These are phyloP conservation scores for Populus hybrid DNA, from an alignment of 441 rosid species.

Conservation along the genomic window DNA sequence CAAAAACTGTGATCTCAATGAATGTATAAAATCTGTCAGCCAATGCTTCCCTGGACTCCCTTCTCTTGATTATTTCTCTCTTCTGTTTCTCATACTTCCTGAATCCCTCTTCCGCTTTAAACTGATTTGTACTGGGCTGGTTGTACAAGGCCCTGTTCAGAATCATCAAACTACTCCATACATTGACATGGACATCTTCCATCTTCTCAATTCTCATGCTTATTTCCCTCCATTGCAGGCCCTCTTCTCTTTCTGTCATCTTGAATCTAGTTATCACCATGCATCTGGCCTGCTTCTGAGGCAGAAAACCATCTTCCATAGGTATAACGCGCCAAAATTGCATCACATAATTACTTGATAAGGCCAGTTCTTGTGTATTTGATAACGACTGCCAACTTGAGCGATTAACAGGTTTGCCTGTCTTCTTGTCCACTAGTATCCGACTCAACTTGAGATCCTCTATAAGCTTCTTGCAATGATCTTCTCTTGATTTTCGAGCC, in stretches of 20 bases:
- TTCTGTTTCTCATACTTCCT: slow-evolving; percentile 20
- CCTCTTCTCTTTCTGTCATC: neutral
- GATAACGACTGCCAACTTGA: slow-evolving; percentile 35
- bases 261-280: slow-evolving; percentile 23
- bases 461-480: slow-evolving; percentile 13
- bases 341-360: slow-evolving; percentile 7
- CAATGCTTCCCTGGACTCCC: slow-evolving; percentile 9
- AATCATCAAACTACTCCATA: slow-evolving; percentile 22
- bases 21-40: slow-evolving; percentile 23
- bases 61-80: slow-evolving; percentile 12
- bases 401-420: slow-evolving; percentile 35
- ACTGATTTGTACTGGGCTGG: slow-evolving; percentile 15
- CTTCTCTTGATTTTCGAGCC: neutral
- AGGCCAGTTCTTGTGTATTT: slow-evolving; percentile 21
- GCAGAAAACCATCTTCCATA: slow-evolving; percentile 17
- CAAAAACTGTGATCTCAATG: slow-evolving; percentile 22
- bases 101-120: slow-evolving; percentile 10
- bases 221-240: slow-evolving; percentile 23
- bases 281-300: slow-evolving; percentile 26
- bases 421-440: slow-evolving; percentile 34
- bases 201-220: slow-evolving; percentile 31
- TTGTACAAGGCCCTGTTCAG: slow-evolving; percentile 28
- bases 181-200: slow-evolving; percentile 13
- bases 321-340: slow-evolving; percentile 34
- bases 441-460: slow-evolving; percentile 30